These are phyloP conservation scores for Plasmodium billcollinsi DNA, from an alignment of 169 alveolate species.

Conservation along the genomic window DNA sequence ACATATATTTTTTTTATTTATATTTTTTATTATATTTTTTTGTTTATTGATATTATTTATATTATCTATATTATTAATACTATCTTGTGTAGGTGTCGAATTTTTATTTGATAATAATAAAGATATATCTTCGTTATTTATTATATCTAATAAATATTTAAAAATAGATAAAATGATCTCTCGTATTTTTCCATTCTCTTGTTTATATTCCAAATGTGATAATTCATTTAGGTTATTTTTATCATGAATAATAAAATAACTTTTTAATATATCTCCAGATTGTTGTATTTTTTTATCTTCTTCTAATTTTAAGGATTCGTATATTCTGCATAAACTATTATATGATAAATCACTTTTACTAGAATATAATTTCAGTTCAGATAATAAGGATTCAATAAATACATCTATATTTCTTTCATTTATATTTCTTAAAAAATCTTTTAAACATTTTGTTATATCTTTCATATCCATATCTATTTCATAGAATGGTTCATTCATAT, in stretches of 20 bases:
- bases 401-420: constrained; percentile 52
- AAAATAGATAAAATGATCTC: constrained; percentile 71
- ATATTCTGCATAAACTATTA: not conserved
- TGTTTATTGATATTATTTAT: constrained; percentile 6
- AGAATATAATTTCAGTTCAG: constrained; percentile 26
- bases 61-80: constrained; percentile 5
- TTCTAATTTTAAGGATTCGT: constrained; percentile 3
- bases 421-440: constrained; percentile 45
- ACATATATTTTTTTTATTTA: not conserved
- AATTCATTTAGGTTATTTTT: constrained; percentile 34
- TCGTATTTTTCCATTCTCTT: constrained; percentile 38
- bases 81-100: not conserved
- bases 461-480: constrained; percentile 29
- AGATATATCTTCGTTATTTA: constrained; percentile 49
- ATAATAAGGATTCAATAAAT: constrained; percentile 36
- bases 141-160: constrained; percentile 39
- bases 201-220: constrained; percentile 21
- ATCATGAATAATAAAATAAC: constrained; percentile 17
- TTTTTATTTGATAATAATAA: not conserved
- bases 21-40: not conserved
- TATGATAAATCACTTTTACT: constrained; percentile 53
- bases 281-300: not conserved
- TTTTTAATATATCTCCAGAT: not conserved
- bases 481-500: not conserved
- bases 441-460: constrained; percentile 44